A percentile compares a stretch with the other conserved stretches of the same genome.
These are phyloP conservation scores for Aspergillus quadrilineatus DNA, from an alignment of 2,329 filamentous ascomycete species.

Conservation along the genomic window DNA sequence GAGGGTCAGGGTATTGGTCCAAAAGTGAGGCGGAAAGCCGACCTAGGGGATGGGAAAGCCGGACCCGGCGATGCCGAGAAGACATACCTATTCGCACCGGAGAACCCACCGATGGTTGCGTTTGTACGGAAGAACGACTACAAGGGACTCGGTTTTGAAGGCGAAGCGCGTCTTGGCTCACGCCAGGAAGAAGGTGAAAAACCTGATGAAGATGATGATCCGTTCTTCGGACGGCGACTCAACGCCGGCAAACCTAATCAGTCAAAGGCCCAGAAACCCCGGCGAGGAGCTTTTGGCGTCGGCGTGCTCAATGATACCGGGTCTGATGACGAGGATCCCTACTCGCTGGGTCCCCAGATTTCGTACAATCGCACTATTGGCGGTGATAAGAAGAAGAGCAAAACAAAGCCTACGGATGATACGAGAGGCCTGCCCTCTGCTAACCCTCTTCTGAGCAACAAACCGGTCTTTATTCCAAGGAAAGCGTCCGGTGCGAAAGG, in stretches of 20 bases:
- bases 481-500: conserved; percentile 50
- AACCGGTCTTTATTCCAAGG: conserved; percentile 74
- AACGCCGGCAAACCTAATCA: conserved; percentile 37
- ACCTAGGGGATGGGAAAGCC: conserved; percentile 57
- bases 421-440: conserved; percentile 49
- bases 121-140: conserved; percentile 47
- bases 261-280: conserved; percentile 55
- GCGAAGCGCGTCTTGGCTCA: conserved; percentile 37
- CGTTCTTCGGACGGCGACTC: conserved; percentile 40
- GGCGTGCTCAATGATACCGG: conserved; percentile 89
- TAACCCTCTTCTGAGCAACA: conserved; percentile 65
- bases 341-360: conserved; percentile 86
- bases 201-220: conserved; percentile 31
- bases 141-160: conserved; percentile 49
- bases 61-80: conserved; percentile 42
- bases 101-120: conserved; percentile 66
- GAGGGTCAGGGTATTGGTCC: conserved; percentile 91
- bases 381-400: conserved; percentile 75
- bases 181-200: conserved; percentile 16
- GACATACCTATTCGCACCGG: conserved; percentile 79
- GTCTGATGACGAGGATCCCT: conserved; percentile 93
- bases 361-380: conserved; percentile 81
- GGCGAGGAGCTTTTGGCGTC: conserved; percentile 73
- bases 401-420: conserved; percentile 40
- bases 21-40: conserved; percentile 72